Percentiles rank a stretch among this genome's conserved stretches.
Conservation (phyloP, 768 basidiomycete genomes). For the Auricularia sp. region DNA sequence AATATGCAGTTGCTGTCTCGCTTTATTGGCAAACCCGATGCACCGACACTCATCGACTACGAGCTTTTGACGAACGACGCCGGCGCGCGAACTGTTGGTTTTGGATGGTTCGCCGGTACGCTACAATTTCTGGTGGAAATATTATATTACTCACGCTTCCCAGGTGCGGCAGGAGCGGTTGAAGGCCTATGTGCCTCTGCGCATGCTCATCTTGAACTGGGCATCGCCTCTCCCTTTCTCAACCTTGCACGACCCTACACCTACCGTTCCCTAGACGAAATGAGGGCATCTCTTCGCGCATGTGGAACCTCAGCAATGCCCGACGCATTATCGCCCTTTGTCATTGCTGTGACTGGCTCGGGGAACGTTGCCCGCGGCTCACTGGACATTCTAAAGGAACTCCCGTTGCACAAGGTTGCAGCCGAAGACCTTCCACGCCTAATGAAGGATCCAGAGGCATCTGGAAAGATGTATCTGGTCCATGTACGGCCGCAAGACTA, state of each 20-base stretch:
- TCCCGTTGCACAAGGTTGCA: constrained; percentile 51
- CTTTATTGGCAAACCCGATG: constrained; percentile 36
- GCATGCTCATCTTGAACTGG: constrained; percentile 65
- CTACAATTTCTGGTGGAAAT: background rate
- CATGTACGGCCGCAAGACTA: constrained; percentile 52
- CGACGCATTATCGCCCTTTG: constrained; percentile 57
- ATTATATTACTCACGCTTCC: background rate
- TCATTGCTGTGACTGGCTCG: constrained; percentile 79
- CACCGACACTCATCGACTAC: constrained; percentile 66
- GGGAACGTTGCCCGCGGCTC: constrained; percentile 80
- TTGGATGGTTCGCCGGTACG: constrained; percentile 81
- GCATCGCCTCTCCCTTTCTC: constrained; percentile 74
- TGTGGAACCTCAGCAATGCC: constrained; percentile 41
- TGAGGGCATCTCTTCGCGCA: constrained; percentile 43
- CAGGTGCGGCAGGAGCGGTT: constrained; percentile 68
- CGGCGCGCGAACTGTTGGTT: constrained; percentile 75
- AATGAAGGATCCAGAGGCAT: constrained; percentile 13
- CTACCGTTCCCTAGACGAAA: constrained; percentile 43
- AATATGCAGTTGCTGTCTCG: constrained; percentile 69
- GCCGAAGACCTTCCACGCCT: constrained; percentile 49
- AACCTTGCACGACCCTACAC: constrained; percentile 76
- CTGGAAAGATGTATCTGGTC: constrained; percentile 59
- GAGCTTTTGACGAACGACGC: constrained; percentile 57
- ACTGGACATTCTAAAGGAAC: constrained; percentile 56
- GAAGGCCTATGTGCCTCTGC: constrained; percentile 75